Conservation (phyloP, 2,329 filamentous ascomycete species). For the Apiospora arundinis region DNA sequence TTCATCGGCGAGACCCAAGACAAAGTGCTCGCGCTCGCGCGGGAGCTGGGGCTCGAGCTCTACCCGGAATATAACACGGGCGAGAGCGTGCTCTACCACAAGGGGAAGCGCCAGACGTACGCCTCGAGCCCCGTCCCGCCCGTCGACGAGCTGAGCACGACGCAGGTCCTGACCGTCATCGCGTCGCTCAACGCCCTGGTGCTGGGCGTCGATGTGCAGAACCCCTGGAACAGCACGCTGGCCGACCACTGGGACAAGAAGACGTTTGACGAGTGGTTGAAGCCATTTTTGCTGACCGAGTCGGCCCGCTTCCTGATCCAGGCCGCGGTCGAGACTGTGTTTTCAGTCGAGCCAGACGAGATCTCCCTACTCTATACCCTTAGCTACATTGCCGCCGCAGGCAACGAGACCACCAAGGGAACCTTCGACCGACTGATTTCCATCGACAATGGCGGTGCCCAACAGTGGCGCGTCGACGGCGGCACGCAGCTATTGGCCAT, state of each 20-base stretch:
- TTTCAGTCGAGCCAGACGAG: neutral
- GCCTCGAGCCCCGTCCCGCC: neutral
- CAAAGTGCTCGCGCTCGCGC: neutral
- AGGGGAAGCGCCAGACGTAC: neutral
- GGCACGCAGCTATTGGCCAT: conserved; percentile 1
- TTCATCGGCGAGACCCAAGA: conserved; percentile 8
- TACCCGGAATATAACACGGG: conserved; percentile 5
- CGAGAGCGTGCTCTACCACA: neutral
- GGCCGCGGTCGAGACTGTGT: neutral
- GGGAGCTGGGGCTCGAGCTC: neutral
- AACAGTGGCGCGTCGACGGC: conserved; percentile 9
- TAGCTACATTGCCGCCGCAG: neutral
- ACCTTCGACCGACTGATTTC: neutral
- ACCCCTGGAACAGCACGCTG: conserved; percentile 1
- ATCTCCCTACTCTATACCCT: neutral
- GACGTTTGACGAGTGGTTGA: neutral
- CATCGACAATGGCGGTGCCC: neutral
- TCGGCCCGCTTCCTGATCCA: conserved; percentile 6
- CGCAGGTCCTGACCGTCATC: conserved; percentile 1
- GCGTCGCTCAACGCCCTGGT: neutral
- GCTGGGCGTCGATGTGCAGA: neutral
- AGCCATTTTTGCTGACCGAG: neutral
- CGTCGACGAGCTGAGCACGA: neutral
- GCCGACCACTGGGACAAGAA: neutral
- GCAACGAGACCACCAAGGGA: conserved; percentile 4